A percentile compares a stretch with the other conserved stretches of the same genome.
Conservation (phyloP, 306 rosid species). For the Cucumis hystrix region DNA sequence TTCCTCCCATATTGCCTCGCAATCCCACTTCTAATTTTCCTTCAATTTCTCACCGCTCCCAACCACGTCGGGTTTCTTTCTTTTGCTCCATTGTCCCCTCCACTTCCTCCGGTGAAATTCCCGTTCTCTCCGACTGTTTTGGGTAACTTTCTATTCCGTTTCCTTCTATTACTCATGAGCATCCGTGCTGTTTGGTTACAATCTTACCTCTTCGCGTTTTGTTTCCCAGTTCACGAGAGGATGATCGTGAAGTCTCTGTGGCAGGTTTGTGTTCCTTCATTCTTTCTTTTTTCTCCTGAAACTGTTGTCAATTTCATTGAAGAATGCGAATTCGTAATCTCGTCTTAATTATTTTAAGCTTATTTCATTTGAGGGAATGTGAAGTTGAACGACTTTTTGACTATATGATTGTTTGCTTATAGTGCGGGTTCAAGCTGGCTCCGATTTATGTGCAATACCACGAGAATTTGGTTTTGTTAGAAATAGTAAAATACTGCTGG, state of each 20-base stretch:
- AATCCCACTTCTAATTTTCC: constrained; percentile 8
- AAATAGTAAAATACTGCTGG: neutral
- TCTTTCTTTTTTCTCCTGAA: neutral
- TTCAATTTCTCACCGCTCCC: neutral
- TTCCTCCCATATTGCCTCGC: constrained; percentile 22
- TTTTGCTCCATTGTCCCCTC: constrained; percentile 20
- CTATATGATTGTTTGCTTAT: neutral
- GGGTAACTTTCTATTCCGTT: constrained; percentile 24
- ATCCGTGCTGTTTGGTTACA: neutral
- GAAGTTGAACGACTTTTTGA: neutral
- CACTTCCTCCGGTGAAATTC: constrained; percentile 29
- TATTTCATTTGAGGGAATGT: neutral
- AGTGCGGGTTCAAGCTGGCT: neutral
- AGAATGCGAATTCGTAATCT: neutral
- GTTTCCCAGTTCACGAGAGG: constrained; percentile 47
- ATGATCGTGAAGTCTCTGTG: constrained; percentile 36
- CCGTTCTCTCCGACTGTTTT: constrained; percentile 29
- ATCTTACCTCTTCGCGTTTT: neutral
- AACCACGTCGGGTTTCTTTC: constrained; percentile 11
- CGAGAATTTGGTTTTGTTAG: neutral
- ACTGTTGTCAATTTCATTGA: neutral
- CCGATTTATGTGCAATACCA: neutral
- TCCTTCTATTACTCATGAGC: neutral
- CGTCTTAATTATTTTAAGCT: neutral
- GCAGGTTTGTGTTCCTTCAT: constrained; percentile 48